These are phyloP conservation scores for Mucor indicus DNA, from an alignment of 371 early-diverging fungal species.

Conservation along the genomic window DNA sequence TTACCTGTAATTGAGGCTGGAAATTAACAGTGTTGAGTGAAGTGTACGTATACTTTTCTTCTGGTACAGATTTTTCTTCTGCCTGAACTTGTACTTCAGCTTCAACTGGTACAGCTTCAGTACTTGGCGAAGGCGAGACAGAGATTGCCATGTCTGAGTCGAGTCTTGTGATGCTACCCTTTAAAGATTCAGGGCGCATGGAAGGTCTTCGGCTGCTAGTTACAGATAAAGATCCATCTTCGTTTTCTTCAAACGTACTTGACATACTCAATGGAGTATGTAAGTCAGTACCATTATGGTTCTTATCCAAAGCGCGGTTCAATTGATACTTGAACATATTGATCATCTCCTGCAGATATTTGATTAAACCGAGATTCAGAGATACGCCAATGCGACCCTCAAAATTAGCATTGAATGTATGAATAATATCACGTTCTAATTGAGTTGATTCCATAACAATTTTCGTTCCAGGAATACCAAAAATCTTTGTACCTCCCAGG, in stretches of 20 bases:
- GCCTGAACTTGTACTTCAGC: not conserved
- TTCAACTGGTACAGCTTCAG: not conserved
- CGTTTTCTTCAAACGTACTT: not conserved
- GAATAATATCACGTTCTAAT: conserved; percentile 31
- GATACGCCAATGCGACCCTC: conserved; percentile 72
- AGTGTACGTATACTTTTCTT: conserved; percentile 22
- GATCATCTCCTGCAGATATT: conserved; percentile 61
- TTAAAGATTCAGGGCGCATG: not conserved
- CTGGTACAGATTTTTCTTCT: not conserved
- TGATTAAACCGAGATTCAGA: conserved; percentile 70
- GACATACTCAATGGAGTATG: conserved; percentile 11
- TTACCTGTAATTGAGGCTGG: conserved; percentile 50
- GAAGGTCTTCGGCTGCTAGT: not conserved
- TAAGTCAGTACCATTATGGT: not conserved
- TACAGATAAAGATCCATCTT: not conserved
- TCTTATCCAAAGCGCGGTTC: conserved; percentile 25
- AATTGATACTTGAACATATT: conserved; percentile 43
- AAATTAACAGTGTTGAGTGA: conserved; percentile 43
- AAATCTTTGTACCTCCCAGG: conserved; percentile 50
- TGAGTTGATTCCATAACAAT: conserved; percentile 49
- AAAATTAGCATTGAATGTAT: conserved; percentile 60
- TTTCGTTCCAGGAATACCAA: conserved; percentile 54
- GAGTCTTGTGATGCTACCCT: not conserved
- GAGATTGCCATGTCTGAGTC: not conserved
- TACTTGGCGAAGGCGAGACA: not conserved